Conservation (phyloP, 345 rosid genomes). For the Raphanus raphanistrum region DNA sequence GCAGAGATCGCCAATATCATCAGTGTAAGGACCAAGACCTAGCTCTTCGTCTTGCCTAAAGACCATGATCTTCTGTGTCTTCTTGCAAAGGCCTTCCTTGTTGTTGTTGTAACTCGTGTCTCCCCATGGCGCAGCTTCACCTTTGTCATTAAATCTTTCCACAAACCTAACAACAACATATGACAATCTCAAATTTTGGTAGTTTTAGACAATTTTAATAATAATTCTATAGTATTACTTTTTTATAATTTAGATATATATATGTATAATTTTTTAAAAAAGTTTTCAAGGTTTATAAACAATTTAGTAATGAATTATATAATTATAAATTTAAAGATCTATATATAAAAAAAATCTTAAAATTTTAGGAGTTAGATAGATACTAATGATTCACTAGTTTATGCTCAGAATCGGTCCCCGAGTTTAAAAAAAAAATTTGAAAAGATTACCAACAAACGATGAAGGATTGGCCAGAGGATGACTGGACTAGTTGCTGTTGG, state of each 20-base stretch:
- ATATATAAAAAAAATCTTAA: too few species aligned
- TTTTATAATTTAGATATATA: neutral
- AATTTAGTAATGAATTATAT: too few species aligned
- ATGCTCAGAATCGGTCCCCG: too few species aligned
- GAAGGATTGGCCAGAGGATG: neutral
- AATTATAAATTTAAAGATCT: too few species aligned
- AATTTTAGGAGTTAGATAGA: too few species aligned
- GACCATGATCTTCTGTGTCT: neutral
- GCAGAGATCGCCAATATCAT: neutral
- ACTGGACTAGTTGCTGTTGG: neutral
- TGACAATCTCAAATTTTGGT: neutral
- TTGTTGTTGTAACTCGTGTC: neutral
- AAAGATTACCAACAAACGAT: neutral
- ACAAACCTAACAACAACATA: neutral
- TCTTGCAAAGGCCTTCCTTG: neutral
- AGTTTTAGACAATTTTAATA: too few species aligned
- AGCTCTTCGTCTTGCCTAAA: neutral
- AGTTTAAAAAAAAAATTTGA: neutral
- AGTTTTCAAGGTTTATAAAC: too few species aligned
- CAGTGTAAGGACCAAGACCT: neutral
- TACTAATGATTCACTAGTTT: too few species aligned
- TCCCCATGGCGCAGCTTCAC: neutral
- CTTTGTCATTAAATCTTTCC: neutral
- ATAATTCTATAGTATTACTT: too few species aligned
- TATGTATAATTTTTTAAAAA: too few species aligned